These are phyloP conservation scores for Tylopilus cervinicoccineus DNA, from an alignment of 768 basidiomycete genomes.

Conservation along the genomic window DNA sequence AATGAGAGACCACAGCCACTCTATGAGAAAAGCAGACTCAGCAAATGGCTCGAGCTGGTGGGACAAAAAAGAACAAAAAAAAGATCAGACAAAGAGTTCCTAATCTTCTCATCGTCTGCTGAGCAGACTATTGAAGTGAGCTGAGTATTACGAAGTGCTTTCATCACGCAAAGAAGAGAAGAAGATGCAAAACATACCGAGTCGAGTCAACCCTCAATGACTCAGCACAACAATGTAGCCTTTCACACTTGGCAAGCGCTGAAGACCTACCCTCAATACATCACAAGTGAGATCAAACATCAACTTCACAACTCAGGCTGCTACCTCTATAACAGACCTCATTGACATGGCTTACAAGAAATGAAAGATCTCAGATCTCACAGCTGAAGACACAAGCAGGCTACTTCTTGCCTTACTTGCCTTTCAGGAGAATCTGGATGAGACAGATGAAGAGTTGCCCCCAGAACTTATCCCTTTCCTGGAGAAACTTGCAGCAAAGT, in stretches of 20 bases:
- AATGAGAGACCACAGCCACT: not conserved
- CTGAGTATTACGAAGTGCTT: slow-evolving; percentile 46
- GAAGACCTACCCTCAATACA: slow-evolving; percentile 24
- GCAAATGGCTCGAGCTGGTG: not conserved
- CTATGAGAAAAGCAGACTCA: slow-evolving; percentile 2
- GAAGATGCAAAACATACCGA: slow-evolving; percentile 4
- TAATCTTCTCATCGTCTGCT: slow-evolving; percentile 50
- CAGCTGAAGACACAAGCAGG: not conserved
- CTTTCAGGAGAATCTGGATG: not conserved
- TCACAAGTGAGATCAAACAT: too few species aligned
- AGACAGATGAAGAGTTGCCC: not conserved
- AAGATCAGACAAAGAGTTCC: slow-evolving; percentile 40
- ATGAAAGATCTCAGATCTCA: not conserved
- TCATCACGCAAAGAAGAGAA: slow-evolving; percentile 24
- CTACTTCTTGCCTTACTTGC: not conserved
- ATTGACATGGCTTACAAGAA: not conserved
- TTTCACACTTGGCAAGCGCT: not conserved
- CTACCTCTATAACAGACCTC: not conserved
- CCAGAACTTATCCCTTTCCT: not conserved
- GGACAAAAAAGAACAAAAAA: slow-evolving; percentile 4
- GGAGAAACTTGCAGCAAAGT: not conserved
- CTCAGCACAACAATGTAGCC: not conserved
- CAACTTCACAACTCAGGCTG: too few species aligned
- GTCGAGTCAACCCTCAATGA: not conserved
- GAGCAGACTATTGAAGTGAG: slow-evolving; percentile 59